Conservation (phyloP, 108 stramenopile species). For the Skeletonema potamos region DNA sequence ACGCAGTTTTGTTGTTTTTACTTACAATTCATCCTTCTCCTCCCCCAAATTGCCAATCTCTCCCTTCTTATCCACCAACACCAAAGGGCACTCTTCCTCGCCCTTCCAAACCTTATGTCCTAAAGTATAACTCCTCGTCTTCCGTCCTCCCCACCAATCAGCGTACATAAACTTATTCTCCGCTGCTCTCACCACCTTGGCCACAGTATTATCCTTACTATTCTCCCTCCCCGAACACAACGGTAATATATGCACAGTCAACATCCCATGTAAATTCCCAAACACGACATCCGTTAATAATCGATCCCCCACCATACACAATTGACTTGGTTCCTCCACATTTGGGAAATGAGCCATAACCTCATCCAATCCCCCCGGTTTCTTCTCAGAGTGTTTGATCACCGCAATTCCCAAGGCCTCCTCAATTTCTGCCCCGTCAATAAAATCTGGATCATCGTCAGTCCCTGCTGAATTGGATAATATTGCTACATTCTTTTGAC, state of each 20-base stretch:
- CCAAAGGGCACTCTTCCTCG: slow-evolving; percentile 60
- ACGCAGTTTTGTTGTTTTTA: neutral
- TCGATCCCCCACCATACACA: slow-evolving; percentile 94
- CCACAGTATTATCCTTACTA: slow-evolving; percentile 70
- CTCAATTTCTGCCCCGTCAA: slow-evolving; percentile 78
- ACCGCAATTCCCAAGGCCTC: slow-evolving; percentile 83
- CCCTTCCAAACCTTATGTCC: slow-evolving; percentile 77
- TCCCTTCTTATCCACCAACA: slow-evolving; percentile 23
- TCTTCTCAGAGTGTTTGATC: slow-evolving; percentile 88
- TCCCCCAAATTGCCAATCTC: neutral
- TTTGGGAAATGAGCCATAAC: slow-evolving; percentile 78
- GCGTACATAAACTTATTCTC: slow-evolving; percentile 80
- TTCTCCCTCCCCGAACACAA: slow-evolving; percentile 73
- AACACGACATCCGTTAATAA: slow-evolving; percentile 93
- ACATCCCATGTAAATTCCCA: slow-evolving; percentile 93
- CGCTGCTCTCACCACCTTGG: slow-evolving; percentile 57
- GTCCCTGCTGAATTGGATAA: slow-evolving; percentile 94
- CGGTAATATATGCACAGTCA: slow-evolving; percentile 88
- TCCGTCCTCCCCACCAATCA: slow-evolving; percentile 70
- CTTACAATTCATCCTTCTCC: neutral
- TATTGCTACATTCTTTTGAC: slow-evolving; percentile 76
- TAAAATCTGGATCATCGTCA: slow-evolving; percentile 76
- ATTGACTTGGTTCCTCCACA: slow-evolving; percentile 63
- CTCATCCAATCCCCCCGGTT: slow-evolving; percentile 87
- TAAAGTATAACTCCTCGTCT: slow-evolving; percentile 32